These are phyloP conservation scores for Macaranga tanarius DNA, from an alignment of 441 rosid genomes.

Conservation along the genomic window DNA sequence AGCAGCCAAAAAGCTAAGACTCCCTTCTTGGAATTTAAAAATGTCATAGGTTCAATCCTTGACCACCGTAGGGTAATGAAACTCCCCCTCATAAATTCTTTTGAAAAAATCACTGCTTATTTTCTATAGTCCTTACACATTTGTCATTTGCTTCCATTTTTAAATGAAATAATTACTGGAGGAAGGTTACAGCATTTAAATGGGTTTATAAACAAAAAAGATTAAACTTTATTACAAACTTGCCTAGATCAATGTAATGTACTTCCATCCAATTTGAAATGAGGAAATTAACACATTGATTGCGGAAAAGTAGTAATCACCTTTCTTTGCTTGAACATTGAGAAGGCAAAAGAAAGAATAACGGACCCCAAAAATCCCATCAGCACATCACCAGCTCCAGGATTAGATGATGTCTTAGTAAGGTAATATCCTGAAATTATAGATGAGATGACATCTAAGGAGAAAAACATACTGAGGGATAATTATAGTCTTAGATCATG, in stretches of 20 bases:
- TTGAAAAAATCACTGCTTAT: no score
- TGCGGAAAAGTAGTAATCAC: constrained; percentile 30
- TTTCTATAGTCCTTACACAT: neutral
- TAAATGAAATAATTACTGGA: neutral
- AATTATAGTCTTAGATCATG: no score
- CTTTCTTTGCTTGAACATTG: constrained; percentile 98
- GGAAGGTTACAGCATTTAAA: neutral
- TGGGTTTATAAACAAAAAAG: no score
- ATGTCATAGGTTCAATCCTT: no score
- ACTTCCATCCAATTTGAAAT: no score
- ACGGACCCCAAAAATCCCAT: constrained; percentile 98
- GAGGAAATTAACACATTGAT: neutral
- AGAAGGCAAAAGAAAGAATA: constrained; percentile 89
- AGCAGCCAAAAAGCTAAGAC: no score
- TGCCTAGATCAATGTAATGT: no score
- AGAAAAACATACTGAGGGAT: neutral
- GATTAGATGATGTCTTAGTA: constrained; percentile 72
- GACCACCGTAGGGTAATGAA: no score
- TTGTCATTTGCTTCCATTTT: neutral
- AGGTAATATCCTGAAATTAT: constrained; percentile 61
- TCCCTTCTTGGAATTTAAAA: no score
- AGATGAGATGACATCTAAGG: neutral
- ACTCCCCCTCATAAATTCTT: no score
- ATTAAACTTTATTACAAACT: no score
- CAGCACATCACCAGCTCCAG: constrained; percentile 93